These are phyloP conservation scores for Alnus rubra DNA, from an alignment of 306 rosid species.

Conservation along the genomic window DNA sequence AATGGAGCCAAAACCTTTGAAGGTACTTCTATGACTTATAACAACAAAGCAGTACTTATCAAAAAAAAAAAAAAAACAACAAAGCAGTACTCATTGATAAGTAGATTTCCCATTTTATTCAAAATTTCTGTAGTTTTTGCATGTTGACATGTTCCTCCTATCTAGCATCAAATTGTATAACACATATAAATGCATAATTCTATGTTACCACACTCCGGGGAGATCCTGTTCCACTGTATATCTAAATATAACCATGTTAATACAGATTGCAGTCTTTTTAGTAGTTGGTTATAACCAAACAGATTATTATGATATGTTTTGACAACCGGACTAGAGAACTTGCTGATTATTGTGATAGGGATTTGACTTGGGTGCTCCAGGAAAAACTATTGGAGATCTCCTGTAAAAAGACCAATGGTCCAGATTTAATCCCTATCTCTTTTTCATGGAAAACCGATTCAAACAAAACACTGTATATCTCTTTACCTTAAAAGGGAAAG, in stretches of 20 bases:
- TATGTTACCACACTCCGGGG: background rate
- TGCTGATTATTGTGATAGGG: background rate
- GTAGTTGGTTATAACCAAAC: constrained; percentile 1
- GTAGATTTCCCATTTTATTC: constrained; percentile 9
- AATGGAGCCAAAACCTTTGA: constrained; percentile 63
- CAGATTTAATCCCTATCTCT: too few relatives aligned
- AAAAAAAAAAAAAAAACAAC: background rate
- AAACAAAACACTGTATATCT: too few relatives aligned
- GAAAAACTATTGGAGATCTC: too few relatives aligned
- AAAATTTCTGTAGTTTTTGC: constrained; percentile 5
- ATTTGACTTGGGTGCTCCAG: too few relatives aligned
- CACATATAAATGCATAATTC: constrained; percentile 2
- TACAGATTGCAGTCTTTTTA: constrained; percentile 7
- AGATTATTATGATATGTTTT: background rate
- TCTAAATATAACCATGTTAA: background rate
- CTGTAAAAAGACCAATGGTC: too few relatives aligned
- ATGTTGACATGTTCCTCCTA: background rate
- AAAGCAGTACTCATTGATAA: background rate
- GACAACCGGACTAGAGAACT: background rate
- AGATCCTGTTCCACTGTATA: background rate
- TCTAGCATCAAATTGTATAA: background rate
- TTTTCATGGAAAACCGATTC: too few relatives aligned
- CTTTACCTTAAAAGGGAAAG: too few relatives aligned
- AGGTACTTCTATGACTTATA: constrained; percentile 47
- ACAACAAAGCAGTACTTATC: background rate